phyloP scores from a whole-genome alignment of 306 rosid species.

The Cicer chorassanicum region DNA sequence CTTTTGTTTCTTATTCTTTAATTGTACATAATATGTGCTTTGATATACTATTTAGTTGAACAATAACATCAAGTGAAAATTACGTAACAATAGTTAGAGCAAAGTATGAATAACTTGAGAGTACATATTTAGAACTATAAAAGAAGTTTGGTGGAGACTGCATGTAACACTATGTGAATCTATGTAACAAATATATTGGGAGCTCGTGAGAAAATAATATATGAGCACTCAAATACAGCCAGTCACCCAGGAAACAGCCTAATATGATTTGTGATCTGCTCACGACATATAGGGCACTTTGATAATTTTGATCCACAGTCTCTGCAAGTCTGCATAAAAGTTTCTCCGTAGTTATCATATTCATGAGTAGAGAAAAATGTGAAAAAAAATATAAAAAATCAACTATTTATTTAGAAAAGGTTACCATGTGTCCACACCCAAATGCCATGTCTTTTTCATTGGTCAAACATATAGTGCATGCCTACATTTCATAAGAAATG shows the following conservation, averaged over 20 bases:
- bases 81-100: not conserved
- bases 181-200: conserved; percentile 5
- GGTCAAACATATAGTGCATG: conserved; percentile 41
- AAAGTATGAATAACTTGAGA: not conserved
- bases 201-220: not conserved
- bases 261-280: conserved; percentile 43
- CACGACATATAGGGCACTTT: conserved; percentile 56
- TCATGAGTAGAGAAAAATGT: not conserved
- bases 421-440: conserved; percentile 59
- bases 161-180: not conserved
- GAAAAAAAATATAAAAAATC: not conserved
- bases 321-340: conserved; percentile 47
- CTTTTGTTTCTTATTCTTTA: conserved; percentile 5
- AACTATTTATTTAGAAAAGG: conserved; percentile 18
- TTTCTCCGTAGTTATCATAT: not conserved
- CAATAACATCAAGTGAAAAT: not conserved
- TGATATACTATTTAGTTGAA: not conserved
- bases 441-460: conserved; percentile 49
- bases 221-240: not conserved
- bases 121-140: not conserved
- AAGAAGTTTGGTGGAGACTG: not conserved
- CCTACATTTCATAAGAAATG: conserved; percentile 40
- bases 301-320: conserved; percentile 53
- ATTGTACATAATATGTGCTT: not conserved
- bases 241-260: conserved; percentile 48